These are phyloP conservation scores for Tetradesmus lagerheimii DNA, from an alignment of 139 green algal species.

Conservation along the genomic window DNA sequence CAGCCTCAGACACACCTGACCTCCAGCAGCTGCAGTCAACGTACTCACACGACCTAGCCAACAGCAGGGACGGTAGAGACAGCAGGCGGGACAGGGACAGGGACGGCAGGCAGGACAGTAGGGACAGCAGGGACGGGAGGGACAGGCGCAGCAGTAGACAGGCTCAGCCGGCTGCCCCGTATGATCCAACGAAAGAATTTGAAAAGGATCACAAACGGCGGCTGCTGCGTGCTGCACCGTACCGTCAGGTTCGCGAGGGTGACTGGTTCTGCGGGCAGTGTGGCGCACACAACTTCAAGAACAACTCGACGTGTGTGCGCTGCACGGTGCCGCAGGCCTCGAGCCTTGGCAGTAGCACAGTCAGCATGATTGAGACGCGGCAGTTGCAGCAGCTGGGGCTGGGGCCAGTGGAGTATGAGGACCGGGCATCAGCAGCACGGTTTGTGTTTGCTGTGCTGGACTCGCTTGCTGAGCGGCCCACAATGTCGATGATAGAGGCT, in stretches of 20 bases:
- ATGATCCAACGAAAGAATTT: not conserved
- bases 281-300: constrained; percentile 6
- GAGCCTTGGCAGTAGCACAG: constrained; percentile 18
- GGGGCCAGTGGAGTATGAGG: not conserved
- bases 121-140: not conserved
- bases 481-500: not conserved
- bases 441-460: not conserved
- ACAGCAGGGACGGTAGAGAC: not conserved
- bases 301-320: not conserved
- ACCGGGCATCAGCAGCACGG: not conserved
- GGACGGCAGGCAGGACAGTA: not conserved
- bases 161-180: not conserved
- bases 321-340: not conserved
- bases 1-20: not conserved
- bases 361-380: not conserved
- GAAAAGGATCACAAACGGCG: not conserved
- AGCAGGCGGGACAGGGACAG: not conserved
- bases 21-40: not conserved
- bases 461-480: not conserved
- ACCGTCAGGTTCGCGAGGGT: not conserved
- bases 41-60: not conserved
- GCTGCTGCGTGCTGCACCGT: constrained; percentile 1
- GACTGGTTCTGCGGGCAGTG: constrained; percentile 39
- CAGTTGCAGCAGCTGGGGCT: constrained; percentile 13
- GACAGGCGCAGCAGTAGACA: not conserved